A percentile compares a stretch with the other conserved stretches of the same genome.
phyloP scores from a whole-genome alignment of 331 rosid species.

The Spiraea crenata region DNA sequence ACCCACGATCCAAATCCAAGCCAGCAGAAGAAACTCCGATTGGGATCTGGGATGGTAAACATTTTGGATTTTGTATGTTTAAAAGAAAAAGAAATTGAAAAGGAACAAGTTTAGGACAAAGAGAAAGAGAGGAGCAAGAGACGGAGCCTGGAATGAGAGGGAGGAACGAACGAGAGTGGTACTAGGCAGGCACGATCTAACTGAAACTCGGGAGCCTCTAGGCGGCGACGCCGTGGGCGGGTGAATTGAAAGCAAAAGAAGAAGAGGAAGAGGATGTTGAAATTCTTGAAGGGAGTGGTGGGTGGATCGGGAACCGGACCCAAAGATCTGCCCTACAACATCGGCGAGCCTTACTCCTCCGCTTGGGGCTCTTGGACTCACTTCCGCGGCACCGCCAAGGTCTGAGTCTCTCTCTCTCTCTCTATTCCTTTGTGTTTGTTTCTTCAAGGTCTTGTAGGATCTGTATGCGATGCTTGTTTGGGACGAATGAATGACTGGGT shows the following conservation, averaged over 20 bases:
- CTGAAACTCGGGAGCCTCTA: neutral
- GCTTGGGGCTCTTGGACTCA: conserved; percentile 98
- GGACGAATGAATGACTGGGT: neutral
- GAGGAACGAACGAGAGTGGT: too few relatives aligned
- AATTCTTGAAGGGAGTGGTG: conserved; percentile 81
- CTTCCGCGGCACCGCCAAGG: conserved; percentile 81
- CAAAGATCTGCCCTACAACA: conserved; percentile 85
- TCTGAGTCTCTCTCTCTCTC: conserved; percentile 1
- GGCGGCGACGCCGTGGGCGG: conserved; percentile 5
- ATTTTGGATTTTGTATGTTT: too few relatives aligned
- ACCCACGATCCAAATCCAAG: neutral
- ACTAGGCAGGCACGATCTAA: neutral
- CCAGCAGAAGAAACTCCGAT: neutral
- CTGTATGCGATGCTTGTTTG: neutral
- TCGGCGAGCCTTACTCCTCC: conserved; percentile 70
- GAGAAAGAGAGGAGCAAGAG: neutral
- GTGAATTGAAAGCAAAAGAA: neutral
- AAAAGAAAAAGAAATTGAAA: neutral
- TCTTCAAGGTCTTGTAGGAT: neutral
- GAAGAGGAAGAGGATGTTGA: conserved; percentile 41
- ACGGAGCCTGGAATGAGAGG: conserved; percentile 6
- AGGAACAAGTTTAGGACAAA: neutral
- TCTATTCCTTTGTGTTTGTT: neutral
- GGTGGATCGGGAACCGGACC: conserved; percentile 85
- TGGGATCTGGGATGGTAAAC: neutral